A percentile compares a stretch with the other conserved stretches of the same genome.
phyloP scores from a whole-genome alignment of 345 rosid genomes.

The Angophora floribunda region DNA sequence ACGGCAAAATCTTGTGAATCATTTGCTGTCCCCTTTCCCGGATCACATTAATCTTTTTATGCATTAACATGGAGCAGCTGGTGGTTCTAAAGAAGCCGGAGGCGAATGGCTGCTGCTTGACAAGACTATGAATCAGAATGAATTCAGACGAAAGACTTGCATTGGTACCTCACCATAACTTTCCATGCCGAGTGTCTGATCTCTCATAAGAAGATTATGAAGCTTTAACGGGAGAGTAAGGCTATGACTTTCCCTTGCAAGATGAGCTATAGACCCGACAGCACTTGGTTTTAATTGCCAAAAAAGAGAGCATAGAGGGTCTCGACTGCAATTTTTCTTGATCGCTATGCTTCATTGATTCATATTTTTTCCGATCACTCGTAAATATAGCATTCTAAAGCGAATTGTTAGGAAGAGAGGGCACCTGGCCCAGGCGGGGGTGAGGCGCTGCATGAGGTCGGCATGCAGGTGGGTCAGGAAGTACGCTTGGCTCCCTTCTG shows the following conservation, averaged over 20 bases:
- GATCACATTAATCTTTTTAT: background rate
- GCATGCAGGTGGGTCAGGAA: constrained; percentile 70
- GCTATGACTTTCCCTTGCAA: background rate
- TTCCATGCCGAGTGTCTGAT: background rate
- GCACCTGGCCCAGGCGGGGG: constrained; percentile 40
- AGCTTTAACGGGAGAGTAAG: background rate
- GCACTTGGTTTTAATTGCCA: background rate
- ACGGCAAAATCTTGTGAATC: background rate
- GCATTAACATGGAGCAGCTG: background rate
- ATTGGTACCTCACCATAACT: background rate
- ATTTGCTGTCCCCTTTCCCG: background rate
- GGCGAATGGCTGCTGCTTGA: background rate
- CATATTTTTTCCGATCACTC: background rate
- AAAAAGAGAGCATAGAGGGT: background rate
- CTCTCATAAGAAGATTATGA: background rate
- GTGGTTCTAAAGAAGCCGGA: background rate
- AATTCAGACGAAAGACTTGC: background rate
- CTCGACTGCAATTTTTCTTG: background rate
- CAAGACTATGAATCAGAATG: background rate
- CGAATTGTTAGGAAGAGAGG: constrained; percentile 26
- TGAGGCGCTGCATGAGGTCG: constrained; percentile 62
- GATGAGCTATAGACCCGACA: background rate
- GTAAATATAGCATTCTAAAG: background rate
- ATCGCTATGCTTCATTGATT: background rate
- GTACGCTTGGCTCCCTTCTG: constrained; percentile 54